Percentiles rank a stretch among this genome's conserved stretches.
Conservation (phyloP, 352 stramenopile genomes). For the Phytophthora pini region DNA sequence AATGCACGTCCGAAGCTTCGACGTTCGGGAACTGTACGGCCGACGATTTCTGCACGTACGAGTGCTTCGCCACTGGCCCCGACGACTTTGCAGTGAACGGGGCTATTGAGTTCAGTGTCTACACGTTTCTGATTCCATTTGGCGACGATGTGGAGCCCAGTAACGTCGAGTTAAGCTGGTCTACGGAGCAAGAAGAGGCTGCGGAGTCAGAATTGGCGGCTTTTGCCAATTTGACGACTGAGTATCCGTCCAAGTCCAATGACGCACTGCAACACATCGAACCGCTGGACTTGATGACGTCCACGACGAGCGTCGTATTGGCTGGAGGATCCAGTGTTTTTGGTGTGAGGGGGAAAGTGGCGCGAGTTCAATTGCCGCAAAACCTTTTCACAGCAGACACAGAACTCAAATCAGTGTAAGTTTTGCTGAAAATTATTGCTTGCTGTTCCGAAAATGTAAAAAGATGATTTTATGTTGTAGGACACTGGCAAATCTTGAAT, state of each 20-base stretch:
- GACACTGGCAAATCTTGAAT: constrained; percentile 57
- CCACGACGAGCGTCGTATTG: constrained; percentile 44
- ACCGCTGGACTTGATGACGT: constrained; percentile 41
- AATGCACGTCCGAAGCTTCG: constrained; percentile 20
- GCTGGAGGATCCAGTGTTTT: constrained; percentile 54
- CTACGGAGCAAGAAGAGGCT: constrained; percentile 13
- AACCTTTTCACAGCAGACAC: constrained; percentile 41
- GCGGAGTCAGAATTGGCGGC: constrained; percentile 4
- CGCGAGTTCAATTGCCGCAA: constrained; percentile 39
- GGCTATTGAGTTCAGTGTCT: constrained; percentile 60
- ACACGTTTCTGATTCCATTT: constrained; percentile 70
- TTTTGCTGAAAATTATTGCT: not conserved
- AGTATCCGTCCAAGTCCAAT: constrained; percentile 50
- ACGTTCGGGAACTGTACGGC: constrained; percentile 44
- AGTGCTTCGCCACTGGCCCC: constrained; percentile 62
- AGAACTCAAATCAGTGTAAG: constrained; percentile 53
- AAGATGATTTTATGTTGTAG: constrained; percentile 18
- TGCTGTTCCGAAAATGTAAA: not conserved
- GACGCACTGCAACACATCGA: constrained; percentile 48
- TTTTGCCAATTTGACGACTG: constrained; percentile 23
- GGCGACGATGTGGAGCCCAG: constrained; percentile 25
- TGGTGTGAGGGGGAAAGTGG: constrained; percentile 56
- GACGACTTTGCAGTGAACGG: constrained; percentile 57
- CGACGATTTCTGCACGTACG: constrained; percentile 53
- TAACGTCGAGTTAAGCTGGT: constrained; percentile 24